Conservation (phyloP, 257 asterid species). For the Datura wrightii region DNA sequence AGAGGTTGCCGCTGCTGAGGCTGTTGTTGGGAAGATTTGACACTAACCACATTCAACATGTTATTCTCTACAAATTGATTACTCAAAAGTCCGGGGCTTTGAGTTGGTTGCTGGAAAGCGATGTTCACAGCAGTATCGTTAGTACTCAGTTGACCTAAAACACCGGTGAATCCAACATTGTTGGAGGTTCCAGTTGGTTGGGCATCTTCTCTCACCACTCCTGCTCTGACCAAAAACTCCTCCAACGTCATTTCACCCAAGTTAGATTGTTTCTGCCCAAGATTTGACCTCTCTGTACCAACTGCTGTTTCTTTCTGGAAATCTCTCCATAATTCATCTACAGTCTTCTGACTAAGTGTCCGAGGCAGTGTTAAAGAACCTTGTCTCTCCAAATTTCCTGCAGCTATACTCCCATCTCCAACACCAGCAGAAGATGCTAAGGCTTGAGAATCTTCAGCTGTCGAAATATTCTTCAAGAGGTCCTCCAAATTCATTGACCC, state of each 20-base stretch:
- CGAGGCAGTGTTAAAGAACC: conserved; percentile 83
- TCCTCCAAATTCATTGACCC: conserved; percentile 98
- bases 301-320: conserved; percentile 57
- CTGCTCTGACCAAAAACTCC: conserved; percentile 77
- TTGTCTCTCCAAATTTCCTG: conserved; percentile 76
- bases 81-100: conserved; percentile 46
- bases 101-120: conserved; percentile 60
- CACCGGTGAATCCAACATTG: conserved; percentile 45
- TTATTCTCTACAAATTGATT: conserved; percentile 48
- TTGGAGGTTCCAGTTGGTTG: conserved; percentile 50
- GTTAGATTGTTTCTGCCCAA: conserved; percentile 69
- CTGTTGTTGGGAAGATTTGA: conserved; percentile 44
- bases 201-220: conserved; percentile 75
- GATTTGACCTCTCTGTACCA: conserved; percentile 41
- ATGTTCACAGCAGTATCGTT: conserved; percentile 42
- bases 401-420: conserved; percentile 43
- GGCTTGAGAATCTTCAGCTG: conserved; percentile 77
- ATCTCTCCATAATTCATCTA: conserved; percentile 87
- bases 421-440: conserved; percentile 44
- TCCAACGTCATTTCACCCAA: conserved; percentile 85
- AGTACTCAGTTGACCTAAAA: conserved; percentile 42
- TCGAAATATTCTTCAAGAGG: conserved; percentile 80
- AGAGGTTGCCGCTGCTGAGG: conserved; percentile 51
- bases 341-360: conserved; percentile 81
- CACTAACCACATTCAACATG: conserved; percentile 49